Conservation (phyloP, 805 yeast species). For the Candida pseudoglaebosa region DNA sequence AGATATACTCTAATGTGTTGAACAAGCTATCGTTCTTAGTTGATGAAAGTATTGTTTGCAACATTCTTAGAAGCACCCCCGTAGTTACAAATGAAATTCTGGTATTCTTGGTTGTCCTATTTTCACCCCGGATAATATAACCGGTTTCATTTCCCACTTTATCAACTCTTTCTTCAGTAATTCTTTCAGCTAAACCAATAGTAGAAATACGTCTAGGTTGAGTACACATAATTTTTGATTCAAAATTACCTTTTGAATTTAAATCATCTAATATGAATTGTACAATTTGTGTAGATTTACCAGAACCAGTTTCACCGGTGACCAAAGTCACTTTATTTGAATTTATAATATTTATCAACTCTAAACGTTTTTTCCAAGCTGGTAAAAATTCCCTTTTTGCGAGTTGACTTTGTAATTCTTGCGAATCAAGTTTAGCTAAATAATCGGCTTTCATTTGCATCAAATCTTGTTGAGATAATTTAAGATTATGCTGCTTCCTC, state of each 20-base stretch:
- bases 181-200: constrained; percentile 89
- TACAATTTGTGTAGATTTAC: constrained; percentile 92
- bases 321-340: constrained; percentile 65
- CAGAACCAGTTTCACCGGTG: constrained; percentile 98
- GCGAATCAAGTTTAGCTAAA: constrained; percentile 21
- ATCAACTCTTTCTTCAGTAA: constrained; percentile 74
- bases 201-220: constrained; percentile 97
- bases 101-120: constrained; percentile 56
- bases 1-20: constrained; percentile 59
- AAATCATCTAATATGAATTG: constrained; percentile 80
- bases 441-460: constrained; percentile 14
- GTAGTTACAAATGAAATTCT: constrained; percentile 87
- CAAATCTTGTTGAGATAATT: constrained; percentile 6
- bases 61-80: constrained; percentile 84
- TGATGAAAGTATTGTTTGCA: constrained; percentile 50
- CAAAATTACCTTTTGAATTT: constrained; percentile 44
- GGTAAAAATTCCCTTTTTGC: constrained; percentile 59
- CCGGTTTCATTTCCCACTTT: constrained; percentile 76
- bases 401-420: constrained; percentile 33
- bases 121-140: constrained; percentile 86
- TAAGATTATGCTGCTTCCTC: background rate
- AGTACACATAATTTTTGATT: constrained; percentile 71
- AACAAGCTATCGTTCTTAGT: constrained; percentile 35
- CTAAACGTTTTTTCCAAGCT: constrained; percentile 70
- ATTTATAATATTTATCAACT: constrained; percentile 54